A percentile compares a stretch with the other conserved stretches of the same genome.
Conservation (phyloP, 2,329 filamentous ascomycete genomes). For the Colletotrichum higginsianum region DNA sequence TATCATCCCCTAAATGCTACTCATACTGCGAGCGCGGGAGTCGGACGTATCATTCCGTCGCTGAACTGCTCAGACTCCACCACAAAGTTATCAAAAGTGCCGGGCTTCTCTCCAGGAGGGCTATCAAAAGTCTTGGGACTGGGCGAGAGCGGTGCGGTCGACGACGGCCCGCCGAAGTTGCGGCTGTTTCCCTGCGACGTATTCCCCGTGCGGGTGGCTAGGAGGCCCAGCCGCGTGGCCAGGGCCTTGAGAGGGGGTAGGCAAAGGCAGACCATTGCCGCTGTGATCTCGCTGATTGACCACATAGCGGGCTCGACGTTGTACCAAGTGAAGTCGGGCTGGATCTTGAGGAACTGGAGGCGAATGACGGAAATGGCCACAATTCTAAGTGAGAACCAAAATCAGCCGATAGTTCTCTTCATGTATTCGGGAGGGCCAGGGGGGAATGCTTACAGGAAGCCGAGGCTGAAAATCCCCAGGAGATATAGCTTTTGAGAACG, state of each 20-base stretch:
- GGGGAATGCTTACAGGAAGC: slow-evolving; percentile 46
- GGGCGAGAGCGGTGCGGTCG: background rate
- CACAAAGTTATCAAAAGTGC: slow-evolving; percentile 10
- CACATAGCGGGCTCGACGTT: slow-evolving; percentile 46
- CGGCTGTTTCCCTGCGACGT: slow-evolving; percentile 13
- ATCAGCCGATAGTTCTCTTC: background rate
- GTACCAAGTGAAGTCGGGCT: slow-evolving; percentile 43
- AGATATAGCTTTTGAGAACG: slow-evolving; percentile 46
- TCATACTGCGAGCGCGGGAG: slow-evolving; percentile 24
- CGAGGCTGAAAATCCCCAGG: slow-evolving; percentile 48
- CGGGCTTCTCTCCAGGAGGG: slow-evolving; percentile 13
- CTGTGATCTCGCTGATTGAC: slow-evolving; percentile 45
- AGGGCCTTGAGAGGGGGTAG: slow-evolving; percentile 44
- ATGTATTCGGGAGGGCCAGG: too few relatives aligned
- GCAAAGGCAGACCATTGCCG: slow-evolving; percentile 45
- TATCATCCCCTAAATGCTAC: background rate
- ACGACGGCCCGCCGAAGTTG: background rate
- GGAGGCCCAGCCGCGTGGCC: slow-evolving; percentile 14
- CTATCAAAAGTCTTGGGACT: background rate
- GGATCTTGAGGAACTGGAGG: slow-evolving; percentile 42
- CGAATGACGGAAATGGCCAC: slow-evolving; percentile 47
- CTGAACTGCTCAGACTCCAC: slow-evolving; percentile 1
- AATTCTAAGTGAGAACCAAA: slow-evolving; percentile 30
- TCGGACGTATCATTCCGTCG: slow-evolving; percentile 3
- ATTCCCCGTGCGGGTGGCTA: background rate